These are phyloP conservation scores for Talaromyces albobiverticillius DNA, from an alignment of 2,329 filamentous ascomycete species.

Conservation along the genomic window DNA sequence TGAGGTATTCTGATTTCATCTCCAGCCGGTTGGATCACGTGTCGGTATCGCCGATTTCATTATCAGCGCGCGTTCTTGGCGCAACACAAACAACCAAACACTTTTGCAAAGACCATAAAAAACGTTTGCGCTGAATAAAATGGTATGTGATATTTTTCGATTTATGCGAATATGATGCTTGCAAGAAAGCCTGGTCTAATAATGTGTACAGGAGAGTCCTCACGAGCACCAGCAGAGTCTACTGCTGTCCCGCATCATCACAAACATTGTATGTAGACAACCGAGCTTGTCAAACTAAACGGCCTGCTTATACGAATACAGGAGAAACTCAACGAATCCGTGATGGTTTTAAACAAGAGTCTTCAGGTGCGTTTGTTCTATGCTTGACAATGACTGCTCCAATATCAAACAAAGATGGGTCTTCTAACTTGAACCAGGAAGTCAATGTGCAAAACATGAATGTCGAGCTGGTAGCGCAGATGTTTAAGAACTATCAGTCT, in stretches of 20 bases:
- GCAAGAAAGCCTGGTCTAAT: too few species aligned
- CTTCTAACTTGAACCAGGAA: conserved; percentile 56
- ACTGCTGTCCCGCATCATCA: conserved; percentile 90
- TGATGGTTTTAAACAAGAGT: conserved; percentile 88
- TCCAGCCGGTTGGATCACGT: conserved; percentile 12
- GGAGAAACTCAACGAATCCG: conserved; percentile 96
- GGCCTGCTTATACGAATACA: conserved; percentile 35
- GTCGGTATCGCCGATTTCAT: conserved; percentile 7
- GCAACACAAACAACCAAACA: conserved; percentile 11
- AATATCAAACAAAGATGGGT: not conserved
- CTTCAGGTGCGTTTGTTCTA: conserved; percentile 63
- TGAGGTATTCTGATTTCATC: not conserved
- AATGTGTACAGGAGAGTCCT: conserved; percentile 69
- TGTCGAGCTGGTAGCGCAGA: conserved; percentile 93
- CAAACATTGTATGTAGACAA: conserved; percentile 70
- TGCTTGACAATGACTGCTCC: not conserved
- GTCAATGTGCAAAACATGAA: conserved; percentile 99
- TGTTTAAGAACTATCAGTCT: conserved; percentile 99
- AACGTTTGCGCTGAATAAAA: not conserved
- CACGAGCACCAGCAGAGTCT: conserved; percentile 97
- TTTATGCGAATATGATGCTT: not conserved
- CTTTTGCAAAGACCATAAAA: not conserved
- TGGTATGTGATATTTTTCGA: not conserved
- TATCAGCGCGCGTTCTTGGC: conserved; percentile 13
- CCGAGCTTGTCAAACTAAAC: not conserved